Evolutionary conservation across 495 filamentous ascomycete genomes (phyloP), one percentile per base, ranked within the genome.

Genomic region (Hypoxylon perforatum): DNA sequence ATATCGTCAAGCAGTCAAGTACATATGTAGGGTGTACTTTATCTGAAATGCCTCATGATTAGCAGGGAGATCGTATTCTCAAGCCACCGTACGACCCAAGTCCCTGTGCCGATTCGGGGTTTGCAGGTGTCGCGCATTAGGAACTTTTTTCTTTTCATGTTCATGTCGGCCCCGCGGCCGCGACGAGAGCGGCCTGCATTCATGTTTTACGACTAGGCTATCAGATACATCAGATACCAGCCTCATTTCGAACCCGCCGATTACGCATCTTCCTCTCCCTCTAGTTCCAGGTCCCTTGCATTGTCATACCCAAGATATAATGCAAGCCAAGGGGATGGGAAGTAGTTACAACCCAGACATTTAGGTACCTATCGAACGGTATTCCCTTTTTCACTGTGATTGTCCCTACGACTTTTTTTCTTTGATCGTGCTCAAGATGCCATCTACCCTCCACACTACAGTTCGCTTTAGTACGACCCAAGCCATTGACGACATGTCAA

Each of bases 301-400:
- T 64, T 68, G 72, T 75, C 72, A 70, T 68, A 75, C 72, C 63
- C 72, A 70, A 70, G 65, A 68, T 58, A 65, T 63, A 55, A 63
- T 63, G 63, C 57, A 52, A 65, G 47, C 35, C 61, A 65, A 65
- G 57, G 56, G 63, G 60, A 54, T 60, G 49, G 42, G 35, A 39
- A 41, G 39, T 55, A 30, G 17, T 38, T 59, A 65, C 61, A 49
- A 58, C 61, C 57, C 39, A 5, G 63, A 42, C 55, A 67, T 51
- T 57, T 65, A n/a, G n/a, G n/a, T n/a, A 65, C 30, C 30, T 33
- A 33, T 65, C 57, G 61, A 69, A 50, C 25, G 38, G 21, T 46
- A 21, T 44, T 42, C 52, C 15, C 21, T 38, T 52, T 47, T 30
- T 46, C 25, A 12, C 44, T 49, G 22, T 23, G 44, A 45, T 52